A percentile compares a stretch with the other conserved stretches of the same genome.
phyloP scores from a whole-genome alignment of 177 flowering plant genomes.

The Telopea speciosissima region DNA sequence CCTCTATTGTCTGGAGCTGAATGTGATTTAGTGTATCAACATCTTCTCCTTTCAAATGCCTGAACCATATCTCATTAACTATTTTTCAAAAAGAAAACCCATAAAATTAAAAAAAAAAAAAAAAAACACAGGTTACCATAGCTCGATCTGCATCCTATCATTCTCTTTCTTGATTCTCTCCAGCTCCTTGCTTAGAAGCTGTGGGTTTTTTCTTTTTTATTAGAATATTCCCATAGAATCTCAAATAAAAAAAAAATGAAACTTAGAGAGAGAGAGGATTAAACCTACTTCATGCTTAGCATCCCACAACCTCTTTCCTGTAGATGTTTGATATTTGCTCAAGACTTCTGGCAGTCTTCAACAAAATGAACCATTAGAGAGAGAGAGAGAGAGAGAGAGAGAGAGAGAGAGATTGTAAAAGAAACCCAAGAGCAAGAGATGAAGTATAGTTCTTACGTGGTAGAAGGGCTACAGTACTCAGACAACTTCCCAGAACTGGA shows the following conservation, averaged over 20 bases:
- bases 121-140: conserved; percentile 39
- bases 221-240: neutral
- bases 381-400: conserved; percentile 4
- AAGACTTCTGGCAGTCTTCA: conserved; percentile 46
- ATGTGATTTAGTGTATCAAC: neutral
- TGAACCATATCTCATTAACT: neutral
- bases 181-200: conserved; percentile 65
- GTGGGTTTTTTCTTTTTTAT: conserved; percentile 7
- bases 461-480: conserved; percentile 41
- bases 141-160: conserved; percentile 75
- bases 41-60: neutral
- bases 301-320: conserved; percentile 81
- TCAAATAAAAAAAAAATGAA: neutral
- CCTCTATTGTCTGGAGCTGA: neutral
- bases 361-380: neutral
- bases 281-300: conserved; percentile 77
- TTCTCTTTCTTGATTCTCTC: conserved; percentile 86
- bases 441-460: conserved; percentile 26
- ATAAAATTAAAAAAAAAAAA: neutral
- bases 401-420: neutral
- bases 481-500: conserved; percentile 51
- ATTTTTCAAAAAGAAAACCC: neutral
- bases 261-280: neutral
- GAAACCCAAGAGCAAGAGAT: neutral
- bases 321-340: conserved; percentile 49